Evolutionary conservation across 2,329 filamentous ascomycete species (phyloP).

Genomic region (Tolypocladium nubicola): DNA sequence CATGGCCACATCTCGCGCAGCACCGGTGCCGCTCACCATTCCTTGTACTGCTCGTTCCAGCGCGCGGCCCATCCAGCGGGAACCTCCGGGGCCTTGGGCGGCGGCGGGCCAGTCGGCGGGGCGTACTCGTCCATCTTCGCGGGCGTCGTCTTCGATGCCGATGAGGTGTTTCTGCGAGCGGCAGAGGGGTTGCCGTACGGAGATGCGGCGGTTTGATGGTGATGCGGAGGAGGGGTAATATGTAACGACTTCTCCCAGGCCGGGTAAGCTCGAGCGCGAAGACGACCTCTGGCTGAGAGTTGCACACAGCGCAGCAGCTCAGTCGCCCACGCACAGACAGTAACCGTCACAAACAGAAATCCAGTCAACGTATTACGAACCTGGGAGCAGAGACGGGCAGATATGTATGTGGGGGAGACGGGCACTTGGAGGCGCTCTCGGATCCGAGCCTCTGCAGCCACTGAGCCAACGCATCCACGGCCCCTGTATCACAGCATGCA

Average conservation of each 20-base stretch:
- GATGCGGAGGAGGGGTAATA: background rate
- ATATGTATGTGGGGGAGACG: background rate
- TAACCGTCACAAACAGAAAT: background rate
- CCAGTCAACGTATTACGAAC: too few relatives aligned
- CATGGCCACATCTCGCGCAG: background rate
- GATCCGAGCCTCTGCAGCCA: background rate
- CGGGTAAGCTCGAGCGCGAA: background rate
- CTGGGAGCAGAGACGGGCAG: background rate
- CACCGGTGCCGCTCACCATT: constrained; percentile 45
- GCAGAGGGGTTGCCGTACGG: background rate
- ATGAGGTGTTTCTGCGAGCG: background rate
- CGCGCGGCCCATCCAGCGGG: constrained; percentile 66
- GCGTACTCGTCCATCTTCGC: constrained; percentile 41
- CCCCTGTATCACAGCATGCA: background rate
- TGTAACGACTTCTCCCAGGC: background rate
- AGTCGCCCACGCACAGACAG: background rate
- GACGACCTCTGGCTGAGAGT: background rate
- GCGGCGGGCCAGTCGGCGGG: constrained; percentile 43
- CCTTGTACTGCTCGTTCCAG: constrained; percentile 80
- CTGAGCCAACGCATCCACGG: background rate
- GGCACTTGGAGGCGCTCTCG: background rate
- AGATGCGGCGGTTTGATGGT: background rate
- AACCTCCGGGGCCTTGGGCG: constrained; percentile 52
- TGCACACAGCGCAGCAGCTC: background rate
- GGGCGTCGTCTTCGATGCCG: background rate